Percentiles rank a stretch among this genome's conserved stretches.
These are phyloP conservation scores for Raddia distichophylla DNA, from an alignment of 176 grass and related monocot genomes.

Conservation along the genomic window DNA sequence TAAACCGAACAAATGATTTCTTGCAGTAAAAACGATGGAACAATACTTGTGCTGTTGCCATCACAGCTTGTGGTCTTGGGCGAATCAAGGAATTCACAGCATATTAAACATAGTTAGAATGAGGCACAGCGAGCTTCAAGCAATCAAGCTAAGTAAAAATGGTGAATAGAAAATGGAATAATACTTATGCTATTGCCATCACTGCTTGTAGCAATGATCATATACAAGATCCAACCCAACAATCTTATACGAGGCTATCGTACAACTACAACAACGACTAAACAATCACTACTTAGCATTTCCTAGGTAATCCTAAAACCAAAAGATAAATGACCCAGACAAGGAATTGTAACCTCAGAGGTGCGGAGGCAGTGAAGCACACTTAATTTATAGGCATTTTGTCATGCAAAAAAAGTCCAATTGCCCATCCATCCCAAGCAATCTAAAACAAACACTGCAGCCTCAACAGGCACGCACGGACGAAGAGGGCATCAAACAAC, in stretches of 20 bases:
- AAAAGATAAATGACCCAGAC: not conserved
- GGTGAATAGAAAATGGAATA: not conserved
- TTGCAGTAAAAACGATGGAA: slow-evolving; percentile 96
- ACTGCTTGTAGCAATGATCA: not conserved
- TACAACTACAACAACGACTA: not conserved
- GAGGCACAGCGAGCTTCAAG: not conserved
- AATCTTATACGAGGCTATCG: not conserved
- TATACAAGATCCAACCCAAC: not conserved
- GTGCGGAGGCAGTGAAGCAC: not conserved
- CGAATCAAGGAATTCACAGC: slow-evolving; percentile 46
- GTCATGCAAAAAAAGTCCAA: not conserved
- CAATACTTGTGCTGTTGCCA: slow-evolving; percentile 92
- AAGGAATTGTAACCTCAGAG: not conserved
- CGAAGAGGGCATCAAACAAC: not conserved
- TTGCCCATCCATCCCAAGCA: not conserved
- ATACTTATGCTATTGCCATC: too few relatives aligned
- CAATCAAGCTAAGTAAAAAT: slow-evolving; percentile 21
- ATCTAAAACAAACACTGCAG: not conserved
- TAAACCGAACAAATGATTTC: slow-evolving; percentile 93
- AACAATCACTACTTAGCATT: not conserved
- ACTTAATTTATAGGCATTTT: not conserved
- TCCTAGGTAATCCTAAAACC: not conserved
- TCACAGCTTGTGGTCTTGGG: slow-evolving; percentile 85
- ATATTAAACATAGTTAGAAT: not conserved
- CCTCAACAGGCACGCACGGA: not conserved